phyloP scores from a whole-genome alignment of 805 yeast genomes.

The Candida easanensis region DNA sequence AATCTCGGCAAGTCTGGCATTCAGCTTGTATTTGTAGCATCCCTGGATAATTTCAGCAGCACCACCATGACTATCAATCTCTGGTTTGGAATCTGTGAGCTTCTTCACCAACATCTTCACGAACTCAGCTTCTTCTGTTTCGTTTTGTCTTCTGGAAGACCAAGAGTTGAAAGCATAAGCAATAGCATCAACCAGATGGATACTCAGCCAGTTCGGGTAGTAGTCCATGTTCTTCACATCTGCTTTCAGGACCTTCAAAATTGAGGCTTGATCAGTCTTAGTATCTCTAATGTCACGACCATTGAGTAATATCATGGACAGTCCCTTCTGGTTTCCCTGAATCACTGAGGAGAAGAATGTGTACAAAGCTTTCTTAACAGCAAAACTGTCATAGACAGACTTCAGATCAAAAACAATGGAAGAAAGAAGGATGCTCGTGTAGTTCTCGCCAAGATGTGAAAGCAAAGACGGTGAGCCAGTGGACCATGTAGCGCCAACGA shows the following conservation, averaged over 20 bases:
- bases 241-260: constrained; percentile 53
- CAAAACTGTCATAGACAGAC: constrained; percentile 49
- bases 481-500: constrained; percentile 57
- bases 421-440: constrained; percentile 57
- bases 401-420: constrained; percentile 60
- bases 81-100: constrained; percentile 17
- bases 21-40: constrained; percentile 54
- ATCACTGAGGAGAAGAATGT: constrained; percentile 65
- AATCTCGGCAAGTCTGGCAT: constrained; percentile 71
- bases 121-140: constrained; percentile 31
- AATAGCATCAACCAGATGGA: constrained; percentile 68
- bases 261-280: constrained; percentile 33
- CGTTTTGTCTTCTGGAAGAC: constrained; percentile 58
- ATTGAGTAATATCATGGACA: constrained; percentile 67
- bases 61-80: constrained; percentile 6
- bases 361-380: constrained; percentile 53
- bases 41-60: constrained; percentile 30
- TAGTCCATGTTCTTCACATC: constrained; percentile 49
- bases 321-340: constrained; percentile 73
- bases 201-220: constrained; percentile 61
- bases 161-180: constrained; percentile 75
- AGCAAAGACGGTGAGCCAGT: constrained; percentile 72
- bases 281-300: constrained; percentile 36
- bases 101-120: constrained; percentile 34
- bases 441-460: constrained; percentile 71